Percentiles rank a stretch among this genome's conserved stretches.
These are phyloP conservation scores for Thozetella sp. DNA, from an alignment of 495 filamentous ascomycete genomes.

Conservation along the genomic window DNA sequence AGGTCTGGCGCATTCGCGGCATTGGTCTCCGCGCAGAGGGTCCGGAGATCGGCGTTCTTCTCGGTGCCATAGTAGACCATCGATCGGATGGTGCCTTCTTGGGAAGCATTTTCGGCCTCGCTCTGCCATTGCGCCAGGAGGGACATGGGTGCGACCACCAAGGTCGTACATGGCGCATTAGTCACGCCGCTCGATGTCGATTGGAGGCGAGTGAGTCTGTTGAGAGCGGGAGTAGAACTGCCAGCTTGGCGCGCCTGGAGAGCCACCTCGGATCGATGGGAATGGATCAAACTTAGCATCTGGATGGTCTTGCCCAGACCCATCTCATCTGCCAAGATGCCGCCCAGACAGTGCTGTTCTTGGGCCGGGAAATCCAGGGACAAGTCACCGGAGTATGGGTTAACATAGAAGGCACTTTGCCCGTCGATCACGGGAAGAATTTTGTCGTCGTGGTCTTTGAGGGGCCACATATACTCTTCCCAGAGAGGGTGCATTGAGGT, in stretches of 20 bases:
- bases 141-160: constrained; percentile 95
- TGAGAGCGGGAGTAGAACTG: constrained; percentile 31
- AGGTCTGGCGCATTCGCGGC: constrained; percentile 77
- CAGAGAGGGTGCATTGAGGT: constrained; percentile 93
- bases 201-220: constrained; percentile 57
- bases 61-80: constrained; percentile 91
- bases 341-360: constrained; percentile 92
- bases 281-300: constrained; percentile 92
- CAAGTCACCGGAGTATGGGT: constrained; percentile 93
- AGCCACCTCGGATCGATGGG: constrained; percentile 67
- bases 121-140: constrained; percentile 95
- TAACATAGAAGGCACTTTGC: constrained; percentile 84
- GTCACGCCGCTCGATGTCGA: constrained; percentile 53
- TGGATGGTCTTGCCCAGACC: constrained; percentile 95
- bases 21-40: constrained; percentile 76
- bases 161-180: constrained; percentile 82
- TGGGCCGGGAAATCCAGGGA: constrained; percentile 91
- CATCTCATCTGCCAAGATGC: constrained; percentile 93
- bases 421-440: constrained; percentile 63
- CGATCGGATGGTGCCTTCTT: constrained; percentile 75
- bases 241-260: constrained; percentile 57
- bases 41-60: constrained; percentile 73
- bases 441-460: constrained; percentile 83
- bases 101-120: constrained; percentile 87
- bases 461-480: constrained; percentile 94